Evolutionary conservation across 805 yeast genomes (phyloP), one percentile per base, ranked within the genome.

Genomic region (Crinitomyces ghanaensis): DNA sequence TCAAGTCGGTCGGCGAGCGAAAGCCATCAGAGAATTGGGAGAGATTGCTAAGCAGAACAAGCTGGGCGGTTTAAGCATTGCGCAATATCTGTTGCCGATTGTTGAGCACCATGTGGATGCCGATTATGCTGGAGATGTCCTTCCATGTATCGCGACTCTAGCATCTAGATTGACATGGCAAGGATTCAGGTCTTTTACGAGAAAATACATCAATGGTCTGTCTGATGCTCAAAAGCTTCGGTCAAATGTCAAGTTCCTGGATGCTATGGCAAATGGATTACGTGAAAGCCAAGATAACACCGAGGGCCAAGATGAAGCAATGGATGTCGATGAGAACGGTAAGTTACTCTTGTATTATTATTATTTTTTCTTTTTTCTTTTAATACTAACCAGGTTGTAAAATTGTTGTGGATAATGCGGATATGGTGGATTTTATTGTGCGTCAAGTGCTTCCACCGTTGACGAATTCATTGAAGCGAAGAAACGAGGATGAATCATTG

Each of bases 71-170:
- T 57, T 61, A 23, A 76, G 74, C 44, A 71, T 88, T 34, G 68
- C 93, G 0, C 91, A 82, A 48, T 85, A 78, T 51, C 48, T 91
- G 27, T 57, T 91, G 36, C 97, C 98, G 4, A 70, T 86, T 42
- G 65, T 86, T 39, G 97, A 91, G 59, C 75, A 72, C 40, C 84
- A 76, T 56, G 84, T 80, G 2, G 91, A 78, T 41, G 43, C 41
- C 24, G 51, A 51, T 26, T 37, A 62, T 21, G 58, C 62, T 1
- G 60, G 53, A 14, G 64, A 56, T 28, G 65, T 94, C 0, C 60
- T 80, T 18, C 58, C 57, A 3, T 62, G 84, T 1, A 70, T 86
- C 39, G 74, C 82, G 3, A 50, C 48, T 9, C 61, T 91, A 41
- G 61, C 76, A 6, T 56, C 65, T 34, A 62, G 65, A 35, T 60